phyloP scores from a whole-genome alignment of 441 rosid genomes.

The Pelargonium australe region DNA sequence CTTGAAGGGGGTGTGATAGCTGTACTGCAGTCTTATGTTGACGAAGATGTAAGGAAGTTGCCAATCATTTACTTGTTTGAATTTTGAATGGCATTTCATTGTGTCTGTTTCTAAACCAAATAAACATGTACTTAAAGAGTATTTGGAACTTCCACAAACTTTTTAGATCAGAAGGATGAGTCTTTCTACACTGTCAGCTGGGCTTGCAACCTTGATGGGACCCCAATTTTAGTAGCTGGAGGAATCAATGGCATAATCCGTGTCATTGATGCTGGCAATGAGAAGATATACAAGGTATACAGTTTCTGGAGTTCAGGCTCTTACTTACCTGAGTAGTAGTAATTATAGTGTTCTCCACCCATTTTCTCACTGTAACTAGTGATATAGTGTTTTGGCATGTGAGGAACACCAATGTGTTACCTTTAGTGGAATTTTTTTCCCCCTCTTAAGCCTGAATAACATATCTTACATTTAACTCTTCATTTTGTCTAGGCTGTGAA shows the following conservation, averaged over 20 bases:
- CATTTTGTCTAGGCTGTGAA: neutral
- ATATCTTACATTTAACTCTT: neutral
- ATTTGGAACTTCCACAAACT: slow-evolving; percentile 39
- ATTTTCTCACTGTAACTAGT: neutral
- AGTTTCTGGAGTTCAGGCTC: slow-evolving; percentile 13
- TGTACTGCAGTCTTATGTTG: slow-evolving; percentile 71
- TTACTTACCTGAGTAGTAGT: slow-evolving; percentile 5
- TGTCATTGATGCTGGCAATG: slow-evolving; percentile 69
- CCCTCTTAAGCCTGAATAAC: neutral
- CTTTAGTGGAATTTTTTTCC: neutral
- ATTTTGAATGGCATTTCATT: neutral
- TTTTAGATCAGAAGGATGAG: slow-evolving; percentile 87
- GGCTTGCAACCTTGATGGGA: slow-evolving; percentile 68
- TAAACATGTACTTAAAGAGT: slow-evolving; percentile 22
- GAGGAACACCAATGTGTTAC: neutral
- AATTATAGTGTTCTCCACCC: neutral
- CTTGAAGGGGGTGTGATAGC: slow-evolving; percentile 84
- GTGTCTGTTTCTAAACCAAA: slow-evolving; percentile 1
- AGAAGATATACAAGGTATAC: slow-evolving; percentile 73
- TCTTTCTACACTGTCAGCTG: slow-evolving; percentile 87
- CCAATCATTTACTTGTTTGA: neutral
- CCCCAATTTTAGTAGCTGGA: slow-evolving; percentile 70
- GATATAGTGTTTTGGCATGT: neutral
- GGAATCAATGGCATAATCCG: slow-evolving; percentile 91
- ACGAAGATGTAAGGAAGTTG: slow-evolving; percentile 72